These are phyloP conservation scores for Verticillium nubilum DNA, from an alignment of 2,329 filamentous ascomycete genomes.

Conservation along the genomic window DNA sequence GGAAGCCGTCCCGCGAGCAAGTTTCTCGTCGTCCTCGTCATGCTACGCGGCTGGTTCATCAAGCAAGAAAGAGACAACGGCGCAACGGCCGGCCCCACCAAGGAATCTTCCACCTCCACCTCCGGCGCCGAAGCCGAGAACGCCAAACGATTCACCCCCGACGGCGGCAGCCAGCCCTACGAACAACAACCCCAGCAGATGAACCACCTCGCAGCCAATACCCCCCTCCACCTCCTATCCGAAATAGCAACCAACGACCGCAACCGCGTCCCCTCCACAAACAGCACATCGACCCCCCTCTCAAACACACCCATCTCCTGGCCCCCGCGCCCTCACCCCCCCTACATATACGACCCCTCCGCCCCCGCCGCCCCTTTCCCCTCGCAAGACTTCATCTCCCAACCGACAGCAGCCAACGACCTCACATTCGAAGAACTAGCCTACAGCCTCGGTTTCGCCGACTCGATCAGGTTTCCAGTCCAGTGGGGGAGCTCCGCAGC, in stretches of 20 bases:
- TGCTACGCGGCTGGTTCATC: slow-evolving; percentile 66
- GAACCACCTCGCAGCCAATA: slow-evolving; percentile 35
- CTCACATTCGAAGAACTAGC: slow-evolving; percentile 11
- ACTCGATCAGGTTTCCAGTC: not conserved
- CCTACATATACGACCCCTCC: slow-evolving; percentile 8
- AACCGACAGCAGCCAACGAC: not conserved
- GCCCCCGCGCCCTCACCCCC: not conserved
- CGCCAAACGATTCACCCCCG: not conserved
- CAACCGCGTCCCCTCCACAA: slow-evolving; percentile 3
- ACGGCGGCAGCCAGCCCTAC: not conserved
- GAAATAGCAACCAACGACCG: slow-evolving; percentile 47
- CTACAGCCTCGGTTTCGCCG: slow-evolving; percentile 5
- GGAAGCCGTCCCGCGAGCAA: slow-evolving; percentile 62
- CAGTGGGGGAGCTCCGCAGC: slow-evolving; percentile 4
- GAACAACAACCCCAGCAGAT: slow-evolving; percentile 11
- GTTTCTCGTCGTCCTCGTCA: slow-evolving; percentile 64
- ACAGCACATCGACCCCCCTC: not conserved
- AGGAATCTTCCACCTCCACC: not conserved
- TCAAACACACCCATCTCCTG: not conserved
- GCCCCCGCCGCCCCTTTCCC: slow-evolving; percentile 1
- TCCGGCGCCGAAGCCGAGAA: not conserved
- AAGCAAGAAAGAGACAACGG: slow-evolving; percentile 33
- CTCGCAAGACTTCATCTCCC: not conserved
- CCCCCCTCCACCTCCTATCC: slow-evolving; percentile 50
- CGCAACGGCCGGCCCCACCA: not conserved